Conservation (phyloP, 2,329 filamentous ascomycete species). For the Incumbomyces delicatus region DNA sequence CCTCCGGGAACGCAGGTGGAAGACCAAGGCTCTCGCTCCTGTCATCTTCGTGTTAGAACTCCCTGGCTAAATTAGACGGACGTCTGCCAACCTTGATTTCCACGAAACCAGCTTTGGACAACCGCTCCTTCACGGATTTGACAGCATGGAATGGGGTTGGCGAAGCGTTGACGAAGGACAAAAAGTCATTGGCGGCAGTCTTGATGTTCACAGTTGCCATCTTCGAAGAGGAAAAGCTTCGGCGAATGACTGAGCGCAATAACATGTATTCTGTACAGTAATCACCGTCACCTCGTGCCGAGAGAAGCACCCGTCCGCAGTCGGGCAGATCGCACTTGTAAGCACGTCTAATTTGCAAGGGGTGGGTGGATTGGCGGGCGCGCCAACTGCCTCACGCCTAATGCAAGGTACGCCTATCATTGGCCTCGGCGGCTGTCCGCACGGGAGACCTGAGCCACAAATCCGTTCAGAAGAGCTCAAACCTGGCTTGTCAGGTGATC, state of each 20-base stretch:
- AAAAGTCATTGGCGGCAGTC: conserved; percentile 63
- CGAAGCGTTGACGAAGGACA: conserved; percentile 88
- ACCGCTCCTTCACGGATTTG: conserved; percentile 61
- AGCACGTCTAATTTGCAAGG: no score
- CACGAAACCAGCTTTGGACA: conserved; percentile 76
- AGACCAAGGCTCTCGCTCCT: conserved; percentile 83
- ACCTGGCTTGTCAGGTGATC: no score
- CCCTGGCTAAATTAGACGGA: no score
- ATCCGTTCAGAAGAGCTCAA: no score
- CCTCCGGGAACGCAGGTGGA: conserved; percentile 70
- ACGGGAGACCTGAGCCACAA: no score
- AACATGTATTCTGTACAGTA: conserved; percentile 12
- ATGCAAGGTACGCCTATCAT: no score
- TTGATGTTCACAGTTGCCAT: conserved; percentile 24
- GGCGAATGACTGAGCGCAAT: conserved; percentile 7
- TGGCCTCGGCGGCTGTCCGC: no score
- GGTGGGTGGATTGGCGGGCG: no score
- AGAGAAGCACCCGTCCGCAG: no score
- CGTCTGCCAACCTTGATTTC: conserved; percentile 55
- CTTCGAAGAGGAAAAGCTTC: conserved; percentile 13
- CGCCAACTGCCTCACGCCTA: no score
- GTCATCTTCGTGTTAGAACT: neutral
- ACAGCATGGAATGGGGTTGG: conserved; percentile 96
- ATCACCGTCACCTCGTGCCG: neutral
- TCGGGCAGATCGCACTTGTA: no score